Conservation (phyloP, 805 yeast species). For the Schwanniomyces yamadae region DNA sequence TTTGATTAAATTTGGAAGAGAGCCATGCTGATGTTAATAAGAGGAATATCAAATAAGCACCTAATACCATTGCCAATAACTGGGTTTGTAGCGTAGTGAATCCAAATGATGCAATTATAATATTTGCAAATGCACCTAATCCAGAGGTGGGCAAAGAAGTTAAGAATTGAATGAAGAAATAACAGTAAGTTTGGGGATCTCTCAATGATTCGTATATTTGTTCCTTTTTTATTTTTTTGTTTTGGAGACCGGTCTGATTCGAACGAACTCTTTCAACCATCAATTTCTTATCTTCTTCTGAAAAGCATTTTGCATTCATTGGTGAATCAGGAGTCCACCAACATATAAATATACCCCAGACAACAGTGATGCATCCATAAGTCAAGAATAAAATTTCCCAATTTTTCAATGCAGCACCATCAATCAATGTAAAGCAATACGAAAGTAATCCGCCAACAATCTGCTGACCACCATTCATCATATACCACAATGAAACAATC, state of each 20-base stretch:
- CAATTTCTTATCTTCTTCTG: constrained; percentile 28
- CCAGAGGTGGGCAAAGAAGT: constrained; percentile 35
- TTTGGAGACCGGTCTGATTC: constrained; percentile 25
- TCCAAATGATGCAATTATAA: constrained; percentile 33
- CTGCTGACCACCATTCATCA: constrained; percentile 27
- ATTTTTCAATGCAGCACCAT: constrained; percentile 15
- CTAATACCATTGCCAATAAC: constrained; percentile 15
- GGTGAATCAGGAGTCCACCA: constrained; percentile 25
- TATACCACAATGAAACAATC: constrained; percentile 26
- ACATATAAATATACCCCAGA: constrained; percentile 14
- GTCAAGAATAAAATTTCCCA: constrained; percentile 27
- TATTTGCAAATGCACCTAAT: constrained; percentile 21
- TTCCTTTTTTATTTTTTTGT: constrained; percentile 16
- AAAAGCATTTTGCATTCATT: constrained; percentile 30
- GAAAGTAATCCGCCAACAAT: constrained; percentile 22
- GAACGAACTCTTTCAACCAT: constrained; percentile 17
- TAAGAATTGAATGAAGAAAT: constrained; percentile 19
- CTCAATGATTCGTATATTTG: constrained; percentile 20
- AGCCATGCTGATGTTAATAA: constrained; percentile 5
- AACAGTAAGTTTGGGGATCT: constrained; percentile 21
- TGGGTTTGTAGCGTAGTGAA: constrained; percentile 25
- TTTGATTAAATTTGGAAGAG: constrained; percentile 13
- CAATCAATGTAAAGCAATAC: constrained; percentile 15
- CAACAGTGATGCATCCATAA: constrained; percentile 18
- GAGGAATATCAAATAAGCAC: constrained; percentile 24